Evolutionary conservation across 2,329 filamentous ascomycete species (phyloP).

Genomic region (Neoarthrinium moseri): DNA sequence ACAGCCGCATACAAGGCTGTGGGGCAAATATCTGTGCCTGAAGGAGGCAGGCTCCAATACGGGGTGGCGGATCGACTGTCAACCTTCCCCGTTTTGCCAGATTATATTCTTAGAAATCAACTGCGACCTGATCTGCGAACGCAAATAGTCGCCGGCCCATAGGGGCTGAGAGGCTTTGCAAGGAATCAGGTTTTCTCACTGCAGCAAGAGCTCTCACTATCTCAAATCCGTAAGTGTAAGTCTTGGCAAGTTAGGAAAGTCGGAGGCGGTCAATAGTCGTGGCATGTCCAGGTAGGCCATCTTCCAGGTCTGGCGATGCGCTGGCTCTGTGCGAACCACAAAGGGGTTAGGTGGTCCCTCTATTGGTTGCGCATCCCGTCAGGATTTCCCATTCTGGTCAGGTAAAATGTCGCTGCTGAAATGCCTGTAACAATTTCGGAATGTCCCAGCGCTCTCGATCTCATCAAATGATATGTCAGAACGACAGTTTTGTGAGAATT

Average conservation of each 20-base stretch:
- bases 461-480: not conserved
- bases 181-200: not conserved
- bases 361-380: not conserved
- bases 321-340: not conserved
- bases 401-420: not conserved
- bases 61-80: not conserved
- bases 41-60: not conserved
- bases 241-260: constrained; percentile 1
- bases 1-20: constrained; percentile 7
- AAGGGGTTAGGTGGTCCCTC: not conserved
- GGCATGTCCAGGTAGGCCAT: not conserved
- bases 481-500: not conserved
- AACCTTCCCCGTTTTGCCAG: not conserved
- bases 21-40: not conserved
- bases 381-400: not conserved
- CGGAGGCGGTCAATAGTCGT: constrained; percentile 3
- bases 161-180: not conserved
- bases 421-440: not conserved
- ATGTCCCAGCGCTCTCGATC: not conserved
- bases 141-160: too few relatives aligned
- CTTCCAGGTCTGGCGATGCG: not conserved
- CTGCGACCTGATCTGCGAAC: not conserved
- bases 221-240: not conserved
- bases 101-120: constrained; percentile 2
- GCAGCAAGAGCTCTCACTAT: too few relatives aligned